These are phyloP conservation scores for Ustilago shanxiensis DNA, from an alignment of 1,284 basidiomycete genomes.

Conservation along the genomic window DNA sequence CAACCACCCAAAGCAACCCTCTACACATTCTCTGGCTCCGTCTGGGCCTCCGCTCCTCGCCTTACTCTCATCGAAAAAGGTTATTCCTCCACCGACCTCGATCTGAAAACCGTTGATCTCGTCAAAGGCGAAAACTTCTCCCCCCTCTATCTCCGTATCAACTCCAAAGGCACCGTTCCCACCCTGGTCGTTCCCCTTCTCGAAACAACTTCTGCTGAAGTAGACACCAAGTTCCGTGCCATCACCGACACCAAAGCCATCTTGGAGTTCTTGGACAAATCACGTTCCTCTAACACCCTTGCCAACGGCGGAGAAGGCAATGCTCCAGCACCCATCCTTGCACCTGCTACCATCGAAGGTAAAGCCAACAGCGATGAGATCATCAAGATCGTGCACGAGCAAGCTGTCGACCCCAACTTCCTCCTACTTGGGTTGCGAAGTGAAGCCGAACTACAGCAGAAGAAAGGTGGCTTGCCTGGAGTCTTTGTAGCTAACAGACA, in stretches of 20 bases:
- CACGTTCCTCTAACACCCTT: constrained; percentile 72
- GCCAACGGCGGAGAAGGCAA: constrained; percentile 70
- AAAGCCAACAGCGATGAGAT: constrained; percentile 75
- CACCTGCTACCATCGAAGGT: constrained; percentile 84
- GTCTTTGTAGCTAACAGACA: constrained; percentile 72
- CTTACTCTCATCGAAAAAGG: constrained; percentile 58
- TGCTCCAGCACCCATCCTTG: constrained; percentile 79
- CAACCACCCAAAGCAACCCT: constrained; percentile 52
- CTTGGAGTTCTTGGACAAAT: constrained; percentile 77
- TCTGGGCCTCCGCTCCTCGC: constrained; percentile 56
- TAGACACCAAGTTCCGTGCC: constrained; percentile 84
- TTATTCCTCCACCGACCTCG: constrained; percentile 56
- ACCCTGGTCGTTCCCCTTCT: constrained; percentile 84
- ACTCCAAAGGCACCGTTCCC: constrained; percentile 85
- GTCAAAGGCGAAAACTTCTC: constrained; percentile 75
- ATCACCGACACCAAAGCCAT: constrained; percentile 83
- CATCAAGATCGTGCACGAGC: constrained; percentile 77
- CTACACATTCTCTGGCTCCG: constrained; percentile 57
- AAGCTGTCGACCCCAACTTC: constrained; percentile 73
- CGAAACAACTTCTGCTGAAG: constrained; percentile 79
- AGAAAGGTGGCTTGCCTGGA: constrained; percentile 69
- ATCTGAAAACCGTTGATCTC: constrained; percentile 64
- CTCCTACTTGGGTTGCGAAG: constrained; percentile 70
- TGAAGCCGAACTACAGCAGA: constrained; percentile 68
- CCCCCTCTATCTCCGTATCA: constrained; percentile 80